These are phyloP conservation scores for Paecilomyces fulvus DNA, from an alignment of 2,329 filamentous ascomycete genomes.

Conservation along the genomic window DNA sequence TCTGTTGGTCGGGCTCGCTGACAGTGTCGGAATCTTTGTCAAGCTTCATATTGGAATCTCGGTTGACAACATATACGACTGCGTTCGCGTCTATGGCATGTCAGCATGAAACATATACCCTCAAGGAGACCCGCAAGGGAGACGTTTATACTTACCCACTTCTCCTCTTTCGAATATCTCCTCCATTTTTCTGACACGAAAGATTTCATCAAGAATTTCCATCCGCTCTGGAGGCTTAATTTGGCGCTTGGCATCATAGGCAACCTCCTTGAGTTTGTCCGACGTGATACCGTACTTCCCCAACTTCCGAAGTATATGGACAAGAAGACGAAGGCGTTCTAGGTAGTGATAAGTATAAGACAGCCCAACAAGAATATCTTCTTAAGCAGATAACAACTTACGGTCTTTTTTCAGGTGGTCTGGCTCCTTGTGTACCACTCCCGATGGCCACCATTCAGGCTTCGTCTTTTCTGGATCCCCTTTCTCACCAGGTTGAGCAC, in stretches of 20 bases:
- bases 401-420: slow-evolving; percentile 41
- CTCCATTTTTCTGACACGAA: slow-evolving; percentile 31
- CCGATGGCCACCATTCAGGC: slow-evolving; percentile 37
- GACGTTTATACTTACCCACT: slow-evolving; percentile 24
- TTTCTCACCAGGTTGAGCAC: slow-evolving; percentile 27
- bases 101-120: neutral
- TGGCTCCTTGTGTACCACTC: slow-evolving; percentile 41
- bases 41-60: slow-evolving; percentile 23
- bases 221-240: slow-evolving; percentile 27
- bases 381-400: slow-evolving; percentile 17
- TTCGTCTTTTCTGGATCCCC: slow-evolving; percentile 38
- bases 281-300: slow-evolving; percentile 25
- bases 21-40: slow-evolving; percentile 23
- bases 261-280: slow-evolving; percentile 32
- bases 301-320: slow-evolving; percentile 34
- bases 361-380: neutral
- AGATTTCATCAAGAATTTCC: slow-evolving; percentile 33
- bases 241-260: slow-evolving; percentile 30
- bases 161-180: slow-evolving; percentile 33
- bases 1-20: slow-evolving; percentile 14
- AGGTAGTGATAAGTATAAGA: slow-evolving; percentile 1
- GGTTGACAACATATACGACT: slow-evolving; percentile 30
- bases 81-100: slow-evolving; percentile 21
- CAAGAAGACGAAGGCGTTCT: slow-evolving; percentile 30
- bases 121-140: neutral